These are phyloP conservation scores for Penicillium sp. DNA, from an alignment of 2,329 filamentous ascomycete species.

Conservation along the genomic window DNA sequence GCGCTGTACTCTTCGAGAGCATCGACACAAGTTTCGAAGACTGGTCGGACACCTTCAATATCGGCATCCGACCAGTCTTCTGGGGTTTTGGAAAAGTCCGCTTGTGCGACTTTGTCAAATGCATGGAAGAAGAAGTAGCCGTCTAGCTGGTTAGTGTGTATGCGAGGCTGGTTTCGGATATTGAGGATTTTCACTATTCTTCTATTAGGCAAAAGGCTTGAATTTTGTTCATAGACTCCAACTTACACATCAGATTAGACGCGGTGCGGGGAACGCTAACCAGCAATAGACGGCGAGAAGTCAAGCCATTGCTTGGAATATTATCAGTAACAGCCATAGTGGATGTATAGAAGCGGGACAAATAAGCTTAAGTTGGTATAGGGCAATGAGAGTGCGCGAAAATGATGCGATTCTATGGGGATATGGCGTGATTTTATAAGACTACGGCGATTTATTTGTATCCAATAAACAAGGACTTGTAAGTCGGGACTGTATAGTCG, in stretches of 20 bases:
- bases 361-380: constrained; percentile 12
- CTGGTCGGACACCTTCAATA: constrained; percentile 16
- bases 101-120: constrained; percentile 1
- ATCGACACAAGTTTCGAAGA: constrained; percentile 27
- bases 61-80: constrained; percentile 28
- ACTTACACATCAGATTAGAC: constrained; percentile 14
- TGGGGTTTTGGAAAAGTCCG: constrained; percentile 16
- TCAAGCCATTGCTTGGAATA: neutral
- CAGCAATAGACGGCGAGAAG: constrained; percentile 9
- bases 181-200: constrained; percentile 13
- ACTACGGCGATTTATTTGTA: neutral
- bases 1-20: constrained; percentile 22
- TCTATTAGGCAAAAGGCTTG: neutral
- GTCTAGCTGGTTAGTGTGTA: constrained; percentile 9
- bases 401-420: constrained; percentile 3
- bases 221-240: no score
- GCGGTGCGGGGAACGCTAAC: constrained; percentile 18
- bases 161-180: constrained; percentile 14
- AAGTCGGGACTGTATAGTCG: neutral
- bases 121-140: constrained; percentile 21
- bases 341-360: neutral
- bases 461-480: neutral
- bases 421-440: constrained; percentile 13
- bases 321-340: neutral
- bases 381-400: constrained; percentile 10